Evolutionary conservation across 1,284 basidiomycete species (phyloP).

Genomic region (Leccinum huronense): DNA sequence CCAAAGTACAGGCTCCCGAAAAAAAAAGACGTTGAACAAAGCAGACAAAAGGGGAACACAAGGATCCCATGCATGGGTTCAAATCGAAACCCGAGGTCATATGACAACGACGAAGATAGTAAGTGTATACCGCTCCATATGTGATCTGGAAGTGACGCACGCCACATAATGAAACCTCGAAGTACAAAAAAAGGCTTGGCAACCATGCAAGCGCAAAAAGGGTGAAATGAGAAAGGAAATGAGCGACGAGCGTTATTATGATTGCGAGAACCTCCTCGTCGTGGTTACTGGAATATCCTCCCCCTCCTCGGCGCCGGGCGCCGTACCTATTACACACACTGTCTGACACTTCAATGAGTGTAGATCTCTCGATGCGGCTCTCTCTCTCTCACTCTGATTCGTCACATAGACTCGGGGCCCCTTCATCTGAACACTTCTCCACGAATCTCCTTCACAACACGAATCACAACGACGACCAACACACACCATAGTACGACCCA

Average conservation of each 20-base stretch:
- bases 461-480: neutral
- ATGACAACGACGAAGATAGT: neutral
- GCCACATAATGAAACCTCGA: neutral
- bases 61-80: neutral
- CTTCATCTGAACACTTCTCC: neutral
- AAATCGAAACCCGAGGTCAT: neutral
- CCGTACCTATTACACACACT: neutral
- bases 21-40: neutral
- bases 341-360: neutral
- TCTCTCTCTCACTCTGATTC: neutral
- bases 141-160: neutral
- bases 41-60: neutral
- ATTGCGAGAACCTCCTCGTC: neutral
- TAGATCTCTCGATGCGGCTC: neutral
- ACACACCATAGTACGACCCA: neutral
- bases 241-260: neutral
- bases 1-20: neutral
- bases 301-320: neutral
- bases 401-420: neutral
- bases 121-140: neutral
- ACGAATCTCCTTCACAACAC: neutral
- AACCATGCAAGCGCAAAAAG: neutral
- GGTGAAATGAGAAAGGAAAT: neutral
- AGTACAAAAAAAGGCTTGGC: neutral
- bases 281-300: neutral